phyloP scores from a whole-genome alignment of 176 grass and related monocot species.

The Elaeis guineensis region DNA sequence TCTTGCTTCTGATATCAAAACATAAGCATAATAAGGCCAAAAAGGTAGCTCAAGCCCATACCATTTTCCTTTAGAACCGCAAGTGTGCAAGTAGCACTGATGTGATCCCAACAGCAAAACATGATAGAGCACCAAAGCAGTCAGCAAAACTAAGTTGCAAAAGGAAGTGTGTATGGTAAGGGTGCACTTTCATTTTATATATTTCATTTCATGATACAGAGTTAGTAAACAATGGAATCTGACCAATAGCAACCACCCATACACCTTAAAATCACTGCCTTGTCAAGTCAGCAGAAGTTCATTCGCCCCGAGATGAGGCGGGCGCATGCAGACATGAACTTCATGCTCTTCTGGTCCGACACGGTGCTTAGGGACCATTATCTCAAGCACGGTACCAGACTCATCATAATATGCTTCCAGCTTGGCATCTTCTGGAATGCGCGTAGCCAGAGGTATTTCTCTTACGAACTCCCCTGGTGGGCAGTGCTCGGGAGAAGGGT shows the following conservation, averaged over 20 bases:
- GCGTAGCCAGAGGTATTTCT: conserved; percentile 16
- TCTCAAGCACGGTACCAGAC: conserved; percentile 15
- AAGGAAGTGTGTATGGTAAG: conserved; percentile 1
- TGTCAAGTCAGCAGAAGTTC: conserved; percentile 12
- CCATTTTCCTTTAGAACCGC: too few species aligned
- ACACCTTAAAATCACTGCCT: conserved; percentile 7
- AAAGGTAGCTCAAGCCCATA: too few species aligned
- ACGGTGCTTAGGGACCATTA: conserved; percentile 18
- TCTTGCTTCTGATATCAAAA: too few species aligned
- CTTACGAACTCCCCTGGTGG: conserved; percentile 17
- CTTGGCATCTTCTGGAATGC: conserved; percentile 21
- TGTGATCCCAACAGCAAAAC: too few species aligned
- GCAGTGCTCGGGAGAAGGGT: conserved; percentile 19
- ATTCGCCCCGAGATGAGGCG: conserved; percentile 13
- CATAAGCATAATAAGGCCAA: too few species aligned
- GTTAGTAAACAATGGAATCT: conserved; percentile 20
- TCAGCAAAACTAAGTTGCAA: conserved; percentile 1
- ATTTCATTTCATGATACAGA: conserved; percentile 9
- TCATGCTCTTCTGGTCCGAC: conserved; percentile 20
- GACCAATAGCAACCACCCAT: conserved; percentile 5
- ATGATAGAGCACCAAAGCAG: not conserved
- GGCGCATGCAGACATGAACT: conserved; percentile 17
- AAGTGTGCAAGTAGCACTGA: too few species aligned
- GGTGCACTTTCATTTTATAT: conserved; percentile 5
- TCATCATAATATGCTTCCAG: conserved; percentile 21